Conservation (phyloP, 768 basidiomycete genomes). For the Clitopilus passeckerianus region DNA sequence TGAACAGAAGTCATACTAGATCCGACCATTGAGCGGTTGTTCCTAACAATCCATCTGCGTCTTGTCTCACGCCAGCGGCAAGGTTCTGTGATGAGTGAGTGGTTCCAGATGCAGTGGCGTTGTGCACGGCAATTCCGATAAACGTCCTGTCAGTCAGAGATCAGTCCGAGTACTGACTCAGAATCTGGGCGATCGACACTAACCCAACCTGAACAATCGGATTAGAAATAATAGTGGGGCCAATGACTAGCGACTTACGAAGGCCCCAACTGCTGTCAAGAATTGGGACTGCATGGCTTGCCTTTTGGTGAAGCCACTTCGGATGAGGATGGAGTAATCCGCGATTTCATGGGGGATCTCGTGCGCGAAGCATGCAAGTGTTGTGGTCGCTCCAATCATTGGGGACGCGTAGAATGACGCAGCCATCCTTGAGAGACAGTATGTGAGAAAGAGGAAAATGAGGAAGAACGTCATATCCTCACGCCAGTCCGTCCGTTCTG, state of each 20-base stretch:
- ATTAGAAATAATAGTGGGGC: constrained; percentile 12
- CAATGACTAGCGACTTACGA: constrained; percentile 58
- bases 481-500: constrained; percentile 92
- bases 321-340: constrained; percentile 91
- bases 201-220: constrained; percentile 33
- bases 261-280: constrained; percentile 86
- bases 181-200: constrained; percentile 6
- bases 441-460: background rate
- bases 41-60: constrained; percentile 74
- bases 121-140: constrained; percentile 84
- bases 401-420: constrained; percentile 98
- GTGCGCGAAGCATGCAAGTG: constrained; percentile 92
- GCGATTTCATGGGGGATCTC: constrained; percentile 97
- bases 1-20: constrained; percentile 49
- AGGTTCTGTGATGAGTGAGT: constrained; percentile 48
- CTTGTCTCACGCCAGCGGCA: constrained; percentile 72
- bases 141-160: constrained; percentile 53
- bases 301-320: constrained; percentile 84
- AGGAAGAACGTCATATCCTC: constrained; percentile 8
- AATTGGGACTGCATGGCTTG: constrained; percentile 95
- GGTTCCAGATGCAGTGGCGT: constrained; percentile 51
- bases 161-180: background rate
- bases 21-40: constrained; percentile 78
- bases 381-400: constrained; percentile 88
- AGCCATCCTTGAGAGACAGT: constrained; percentile 59